Conservation (phyloP, 768 basidiomycete species). For the Trichaptum fuscoviolaceum region DNA sequence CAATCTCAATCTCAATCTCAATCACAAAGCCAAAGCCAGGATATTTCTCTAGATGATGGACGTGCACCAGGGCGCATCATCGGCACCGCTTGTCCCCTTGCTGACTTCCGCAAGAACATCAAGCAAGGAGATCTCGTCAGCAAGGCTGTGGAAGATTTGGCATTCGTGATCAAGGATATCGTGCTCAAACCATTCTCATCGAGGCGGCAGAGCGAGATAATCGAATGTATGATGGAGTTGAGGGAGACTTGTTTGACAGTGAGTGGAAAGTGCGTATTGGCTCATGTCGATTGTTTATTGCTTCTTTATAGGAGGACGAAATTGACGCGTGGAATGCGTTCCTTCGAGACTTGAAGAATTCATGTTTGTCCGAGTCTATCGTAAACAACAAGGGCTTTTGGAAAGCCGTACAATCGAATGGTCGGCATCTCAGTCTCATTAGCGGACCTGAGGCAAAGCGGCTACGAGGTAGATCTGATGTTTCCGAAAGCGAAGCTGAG, state of each 20-base stretch:
- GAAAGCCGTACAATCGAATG: conserved; percentile 40
- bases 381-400: conserved; percentile 69
- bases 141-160: conserved; percentile 82
- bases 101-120: conserved; percentile 71
- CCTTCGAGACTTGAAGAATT: conserved; percentile 49
- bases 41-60: conserved; percentile 40
- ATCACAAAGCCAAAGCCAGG: conserved; percentile 21
- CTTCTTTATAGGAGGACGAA: conserved; percentile 61
- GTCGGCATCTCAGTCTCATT: conserved; percentile 57
- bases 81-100: conserved; percentile 64
- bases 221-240: conserved; percentile 67
- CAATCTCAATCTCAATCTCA: conserved; percentile 42
- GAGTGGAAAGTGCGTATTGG: conserved; percentile 15
- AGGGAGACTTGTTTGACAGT: conserved; percentile 64
- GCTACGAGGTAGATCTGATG: conserved; percentile 49
- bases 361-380: conserved; percentile 37
- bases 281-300: neutral
- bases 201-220: conserved; percentile 60
- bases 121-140: conserved; percentile 72
- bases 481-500: conserved; percentile 50
- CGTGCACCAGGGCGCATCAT: conserved; percentile 70
- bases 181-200: conserved; percentile 65
- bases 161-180: conserved; percentile 64
- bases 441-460: conserved; percentile 53
- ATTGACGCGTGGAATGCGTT: conserved; percentile 79